Percentiles rank a stretch among this genome's conserved stretches.
Conservation (phyloP, 192 early-diverging fungal species). For the Coemansia sp. region DNA sequence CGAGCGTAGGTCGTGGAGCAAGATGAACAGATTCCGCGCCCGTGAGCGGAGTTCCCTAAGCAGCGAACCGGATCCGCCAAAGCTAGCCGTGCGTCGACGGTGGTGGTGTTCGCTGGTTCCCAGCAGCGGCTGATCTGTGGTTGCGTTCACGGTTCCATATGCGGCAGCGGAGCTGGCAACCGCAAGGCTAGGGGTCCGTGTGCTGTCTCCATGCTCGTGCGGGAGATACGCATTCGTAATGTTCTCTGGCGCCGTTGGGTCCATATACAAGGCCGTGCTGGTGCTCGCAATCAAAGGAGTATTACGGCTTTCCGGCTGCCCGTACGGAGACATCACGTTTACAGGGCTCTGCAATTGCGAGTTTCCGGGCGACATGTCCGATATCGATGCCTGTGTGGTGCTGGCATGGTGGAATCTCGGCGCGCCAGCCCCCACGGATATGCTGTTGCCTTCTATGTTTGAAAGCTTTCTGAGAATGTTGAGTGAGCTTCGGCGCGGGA, state of each 20-base stretch:
- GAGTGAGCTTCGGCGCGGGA: slow-evolving; percentile 36
- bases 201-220: slow-evolving; percentile 30
- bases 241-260: slow-evolving; percentile 37
- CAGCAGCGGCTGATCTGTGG: slow-evolving; percentile 7
- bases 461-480: slow-evolving; percentile 42
- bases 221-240: slow-evolving; percentile 49
- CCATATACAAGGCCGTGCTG: slow-evolving; percentile 10
- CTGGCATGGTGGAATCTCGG: slow-evolving; percentile 17
- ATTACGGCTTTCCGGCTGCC: neutral
- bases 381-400: slow-evolving; percentile 7
- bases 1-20: slow-evolving; percentile 80
- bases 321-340: neutral
- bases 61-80: slow-evolving; percentile 14
- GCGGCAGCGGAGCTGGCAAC: neutral
- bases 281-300: neutral
- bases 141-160: neutral
- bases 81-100: slow-evolving; percentile 41
- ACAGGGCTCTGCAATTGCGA: neutral
- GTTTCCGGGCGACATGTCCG: neutral
- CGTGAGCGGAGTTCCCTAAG: slow-evolving; percentile 49
- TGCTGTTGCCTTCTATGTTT: slow-evolving; percentile 5
- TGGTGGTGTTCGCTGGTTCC: slow-evolving; percentile 10
- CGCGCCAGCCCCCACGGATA: neutral
- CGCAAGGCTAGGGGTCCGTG: slow-evolving; percentile 26
- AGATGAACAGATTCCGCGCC: slow-evolving; percentile 76